phyloP scores from a whole-genome alignment of 352 stramenopile species.

The Phytophthora kernoviae region DNA sequence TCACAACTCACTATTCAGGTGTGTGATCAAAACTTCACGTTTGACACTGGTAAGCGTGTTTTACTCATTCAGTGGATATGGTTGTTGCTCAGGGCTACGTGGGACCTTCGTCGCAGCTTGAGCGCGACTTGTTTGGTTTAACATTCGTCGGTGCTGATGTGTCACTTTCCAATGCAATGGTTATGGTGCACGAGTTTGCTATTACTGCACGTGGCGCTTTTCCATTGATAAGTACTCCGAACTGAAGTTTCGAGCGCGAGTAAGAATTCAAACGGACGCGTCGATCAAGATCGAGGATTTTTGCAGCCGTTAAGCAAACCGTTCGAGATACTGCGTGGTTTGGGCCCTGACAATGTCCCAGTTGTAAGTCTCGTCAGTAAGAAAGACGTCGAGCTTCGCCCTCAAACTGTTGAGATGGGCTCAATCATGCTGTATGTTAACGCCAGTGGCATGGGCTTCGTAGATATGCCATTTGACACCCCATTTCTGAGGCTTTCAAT shows the following conservation, averaged over 20 bases:
- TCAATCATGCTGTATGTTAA: slow-evolving; percentile 38
- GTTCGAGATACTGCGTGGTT: slow-evolving; percentile 1
- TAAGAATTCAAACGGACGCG: slow-evolving; percentile 37
- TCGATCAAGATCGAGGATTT: slow-evolving; percentile 51
- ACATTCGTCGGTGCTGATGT: slow-evolving; percentile 39
- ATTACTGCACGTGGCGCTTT: slow-evolving; percentile 35
- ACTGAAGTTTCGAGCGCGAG: slow-evolving; percentile 53
- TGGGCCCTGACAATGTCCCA: slow-evolving; percentile 14
- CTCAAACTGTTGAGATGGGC: slow-evolving; percentile 56
- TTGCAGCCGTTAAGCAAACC: slow-evolving; percentile 42
- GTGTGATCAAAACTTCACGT: background rate
- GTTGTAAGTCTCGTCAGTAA: slow-evolving; percentile 39
- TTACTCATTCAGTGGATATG: too few relatives aligned
- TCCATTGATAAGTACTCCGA: slow-evolving; percentile 74
- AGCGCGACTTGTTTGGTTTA: slow-evolving; percentile 46
- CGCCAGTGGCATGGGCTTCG: slow-evolving; percentile 30
- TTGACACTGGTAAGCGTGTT: too few relatives aligned
- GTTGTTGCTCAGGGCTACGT: slow-evolving; percentile 43
- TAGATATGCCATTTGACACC: slow-evolving; percentile 67
- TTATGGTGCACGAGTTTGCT: slow-evolving; percentile 44
- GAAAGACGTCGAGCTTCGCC: slow-evolving; percentile 47
- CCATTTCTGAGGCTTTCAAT: slow-evolving; percentile 55
- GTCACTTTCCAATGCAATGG: slow-evolving; percentile 57
- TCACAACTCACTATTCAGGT: slow-evolving; percentile 59
- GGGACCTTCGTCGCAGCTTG: slow-evolving; percentile 47